These are phyloP conservation scores for Naumovozyma baii DNA, from an alignment of 805 yeast genomes.

Conservation along the genomic window DNA sequence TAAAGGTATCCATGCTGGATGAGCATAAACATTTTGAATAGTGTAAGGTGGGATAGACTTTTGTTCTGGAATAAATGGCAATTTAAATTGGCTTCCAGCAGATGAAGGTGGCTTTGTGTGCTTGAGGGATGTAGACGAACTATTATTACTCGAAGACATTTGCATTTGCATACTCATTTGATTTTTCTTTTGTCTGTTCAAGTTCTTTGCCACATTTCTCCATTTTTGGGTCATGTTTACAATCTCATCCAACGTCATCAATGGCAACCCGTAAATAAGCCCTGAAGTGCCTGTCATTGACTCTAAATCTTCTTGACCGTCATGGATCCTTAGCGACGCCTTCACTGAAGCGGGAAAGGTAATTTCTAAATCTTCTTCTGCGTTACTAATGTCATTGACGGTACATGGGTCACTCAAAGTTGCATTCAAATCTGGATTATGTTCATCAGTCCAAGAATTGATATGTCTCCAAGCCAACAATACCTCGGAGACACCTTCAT, in stretches of 20 bases:
- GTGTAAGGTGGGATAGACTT: conserved; percentile 69
- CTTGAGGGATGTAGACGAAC: conserved; percentile 7
- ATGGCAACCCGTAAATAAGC: conserved; percentile 65
- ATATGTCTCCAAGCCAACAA: conserved; percentile 83
- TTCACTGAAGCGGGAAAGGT: conserved; percentile 72
- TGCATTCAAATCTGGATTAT: conserved; percentile 74
- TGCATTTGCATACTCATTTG: conserved; percentile 15
- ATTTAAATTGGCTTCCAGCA: conserved; percentile 27
- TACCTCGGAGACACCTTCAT: conserved; percentile 65
- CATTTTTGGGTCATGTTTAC: conserved; percentile 76
- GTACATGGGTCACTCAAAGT: conserved; percentile 75
- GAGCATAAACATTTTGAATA: conserved; percentile 72
- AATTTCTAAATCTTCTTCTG: conserved; percentile 72
- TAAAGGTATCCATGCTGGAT: conserved; percentile 85
- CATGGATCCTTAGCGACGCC: conserved; percentile 73
- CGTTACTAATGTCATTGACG: conserved; percentile 63
- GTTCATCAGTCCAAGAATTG: conserved; percentile 68
- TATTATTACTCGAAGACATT: conserved; percentile 3
- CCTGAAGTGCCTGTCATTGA: conserved; percentile 62
- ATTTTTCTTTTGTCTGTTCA: conserved; percentile 23
- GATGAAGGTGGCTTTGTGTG: neutral
- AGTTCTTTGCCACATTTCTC: conserved; percentile 57
- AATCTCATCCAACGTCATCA: conserved; percentile 73
- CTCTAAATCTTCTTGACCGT: conserved; percentile 81
- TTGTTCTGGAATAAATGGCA: conserved; percentile 41